A percentile compares a stretch with the other conserved stretches of the same genome.
These are phyloP conservation scores for Hypocreales sp. DNA, from an alignment of 2,329 filamentous ascomycete species.

Conservation along the genomic window DNA sequence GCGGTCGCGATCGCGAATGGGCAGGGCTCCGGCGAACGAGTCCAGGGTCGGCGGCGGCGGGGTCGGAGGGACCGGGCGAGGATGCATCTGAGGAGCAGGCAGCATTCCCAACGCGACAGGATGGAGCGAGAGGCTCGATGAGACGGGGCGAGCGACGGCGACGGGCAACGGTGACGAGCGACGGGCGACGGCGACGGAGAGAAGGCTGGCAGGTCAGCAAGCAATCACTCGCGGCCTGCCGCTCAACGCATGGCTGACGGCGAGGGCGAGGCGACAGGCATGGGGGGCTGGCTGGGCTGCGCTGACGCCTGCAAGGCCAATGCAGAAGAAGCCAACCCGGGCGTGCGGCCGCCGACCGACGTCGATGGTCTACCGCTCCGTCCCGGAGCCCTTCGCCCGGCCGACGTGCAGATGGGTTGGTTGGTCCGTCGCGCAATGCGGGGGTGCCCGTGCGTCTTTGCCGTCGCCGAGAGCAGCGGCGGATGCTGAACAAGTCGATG, in stretches of 20 bases:
- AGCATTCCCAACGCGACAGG: slow-evolving; percentile 23
- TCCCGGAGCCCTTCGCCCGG: no score
- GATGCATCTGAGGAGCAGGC: slow-evolving; percentile 35
- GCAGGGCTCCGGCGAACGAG: slow-evolving; percentile 10
- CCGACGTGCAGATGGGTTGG: no score
- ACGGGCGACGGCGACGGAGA: no score
- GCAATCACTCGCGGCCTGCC: slow-evolving; percentile 25
- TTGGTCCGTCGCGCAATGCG: no score
- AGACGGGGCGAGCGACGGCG: no score
- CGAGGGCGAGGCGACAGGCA: slow-evolving; percentile 18
- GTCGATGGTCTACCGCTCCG: no score
- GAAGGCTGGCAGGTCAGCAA: slow-evolving; percentile 9
- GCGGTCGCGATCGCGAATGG: slow-evolving; percentile 4
- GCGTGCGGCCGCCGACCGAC: no score
- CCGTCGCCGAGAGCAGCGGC: no score
- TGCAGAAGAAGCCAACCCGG: no score
- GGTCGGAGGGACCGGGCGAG: slow-evolving; percentile 31
- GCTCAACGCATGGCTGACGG: slow-evolving; percentile 24
- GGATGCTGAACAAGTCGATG: no score
- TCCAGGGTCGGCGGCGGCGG: slow-evolving; percentile 27
- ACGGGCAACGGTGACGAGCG: no score
- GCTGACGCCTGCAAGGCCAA: slow-evolving; percentile 5
- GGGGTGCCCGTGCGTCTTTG: no score
- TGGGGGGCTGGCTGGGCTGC: slow-evolving; percentile 19
- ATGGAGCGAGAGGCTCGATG: slow-evolving; percentile 1